A percentile compares a stretch with the other conserved stretches of the same genome.
phyloP scores from a whole-genome alignment of 2,329 filamentous ascomycete species.

The Thermochaetoides dissita region DNA sequence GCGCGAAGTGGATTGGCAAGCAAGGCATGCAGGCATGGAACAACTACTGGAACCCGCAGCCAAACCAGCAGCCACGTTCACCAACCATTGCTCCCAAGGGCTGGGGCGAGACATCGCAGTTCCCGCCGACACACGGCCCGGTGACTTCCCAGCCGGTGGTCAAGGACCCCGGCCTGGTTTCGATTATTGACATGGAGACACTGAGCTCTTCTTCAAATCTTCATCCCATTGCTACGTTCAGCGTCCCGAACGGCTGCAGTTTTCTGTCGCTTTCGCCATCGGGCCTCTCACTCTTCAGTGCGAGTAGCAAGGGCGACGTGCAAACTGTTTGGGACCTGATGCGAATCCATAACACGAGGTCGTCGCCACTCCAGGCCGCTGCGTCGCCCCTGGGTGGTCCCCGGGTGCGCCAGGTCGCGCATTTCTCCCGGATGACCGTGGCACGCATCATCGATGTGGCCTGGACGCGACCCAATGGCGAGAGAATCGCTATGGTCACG shows the following conservation, averaged over 20 bases:
- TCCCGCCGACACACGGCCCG: slow-evolving; percentile 62
- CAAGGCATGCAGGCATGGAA: slow-evolving; percentile 67
- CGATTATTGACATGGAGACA: slow-evolving; percentile 55
- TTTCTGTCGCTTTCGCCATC: slow-evolving; percentile 66
- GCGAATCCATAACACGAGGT: slow-evolving; percentile 47
- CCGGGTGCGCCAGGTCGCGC: slow-evolving; percentile 67
- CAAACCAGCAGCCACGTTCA: slow-evolving; percentile 32
- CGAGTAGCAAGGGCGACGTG: slow-evolving; percentile 71
- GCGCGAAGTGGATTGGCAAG: slow-evolving; percentile 62
- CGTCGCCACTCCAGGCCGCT: slow-evolving; percentile 42
- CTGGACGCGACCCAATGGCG: slow-evolving; percentile 71
- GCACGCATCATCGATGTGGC: slow-evolving; percentile 80
- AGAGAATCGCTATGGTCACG: slow-evolving; percentile 77
- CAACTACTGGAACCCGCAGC: slow-evolving; percentile 56
- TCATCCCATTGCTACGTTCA: slow-evolving; percentile 57
- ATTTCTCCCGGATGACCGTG: slow-evolving; percentile 83
- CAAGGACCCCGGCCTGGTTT: slow-evolving; percentile 60
- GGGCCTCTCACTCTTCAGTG: slow-evolving; percentile 61
- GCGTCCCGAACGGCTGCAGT: slow-evolving; percentile 60
- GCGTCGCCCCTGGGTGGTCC: slow-evolving; percentile 35
- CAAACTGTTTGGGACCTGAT: slow-evolving; percentile 73
- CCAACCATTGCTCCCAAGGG: slow-evolving; percentile 28
- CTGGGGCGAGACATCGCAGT: slow-evolving; percentile 42
- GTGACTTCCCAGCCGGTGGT: slow-evolving; percentile 36
- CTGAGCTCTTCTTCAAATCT: slow-evolving; percentile 38